Base-by-base conservation (phyloP, 2,329 filamentous ascomycete genomes). In the Talaromyces islandicus region DNA sequence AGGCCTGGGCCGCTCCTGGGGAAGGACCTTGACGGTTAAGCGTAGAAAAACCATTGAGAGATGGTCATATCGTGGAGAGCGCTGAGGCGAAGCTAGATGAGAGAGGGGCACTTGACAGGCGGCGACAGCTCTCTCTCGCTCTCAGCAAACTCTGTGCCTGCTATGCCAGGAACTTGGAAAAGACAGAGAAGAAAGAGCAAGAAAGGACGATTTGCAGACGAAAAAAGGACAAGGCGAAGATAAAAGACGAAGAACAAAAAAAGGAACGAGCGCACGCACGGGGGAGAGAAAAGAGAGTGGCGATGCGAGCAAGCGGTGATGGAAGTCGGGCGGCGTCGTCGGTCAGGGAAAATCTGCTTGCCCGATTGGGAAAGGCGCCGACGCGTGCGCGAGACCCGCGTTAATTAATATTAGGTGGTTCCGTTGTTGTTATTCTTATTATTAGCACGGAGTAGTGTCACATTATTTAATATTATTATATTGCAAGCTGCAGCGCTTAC, bases 1-100 rank as follows among this genome's bases (percentile, higher is more conserved):
- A 38, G 64, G 46, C 24, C 57, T 41, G 29, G 27, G 12, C 29
- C n/a, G 60, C 51, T 70, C 69, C 48, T 63, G 66, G 3, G 72
- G 70, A 41, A 59, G 69, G 58, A 76, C 66, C 62, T 73, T 72
- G 29, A 75, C 68, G 17, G 70, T 68, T 3, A 75, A 66, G n/a
- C 73, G 72, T 19, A 76, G 65, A 32, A 73, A 67, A 51, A 75
- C 72, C 72, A 76, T 75, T 46, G 57, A 57, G 19, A 11, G 7
- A 38, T 25, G 53, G 35, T 35, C 32, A 35, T 35, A 30, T 38
- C 53, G 30, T 52, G 48, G 19, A 30, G 17, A 52, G 25, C 24
- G 25, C 14, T 3, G 11, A 52, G 27, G 17, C 4, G 48, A 52
- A 29, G 25, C 48, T 11, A 52, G 43, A 19, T 46, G 43, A n/a